phyloP scores from a whole-genome alignment of 306 rosid genomes.

The Sesbania bispinosa region DNA sequence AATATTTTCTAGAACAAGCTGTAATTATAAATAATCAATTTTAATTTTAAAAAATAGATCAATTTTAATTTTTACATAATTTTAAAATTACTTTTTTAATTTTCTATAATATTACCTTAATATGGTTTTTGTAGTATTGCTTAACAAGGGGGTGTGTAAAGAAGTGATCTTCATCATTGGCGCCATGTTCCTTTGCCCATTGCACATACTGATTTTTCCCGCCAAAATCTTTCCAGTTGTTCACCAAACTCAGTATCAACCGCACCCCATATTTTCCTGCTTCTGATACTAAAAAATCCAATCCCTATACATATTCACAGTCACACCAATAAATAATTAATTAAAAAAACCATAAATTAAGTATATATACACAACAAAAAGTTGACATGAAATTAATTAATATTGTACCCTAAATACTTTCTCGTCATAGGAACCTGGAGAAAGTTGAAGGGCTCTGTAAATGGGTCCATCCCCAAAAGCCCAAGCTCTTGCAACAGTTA shows the following conservation, averaged over 20 bases:
- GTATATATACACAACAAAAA: too few species aligned
- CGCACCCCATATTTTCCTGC: slow-evolving; percentile 33
- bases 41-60: too few species aligned
- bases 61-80: too few species aligned
- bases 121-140: slow-evolving; percentile 37
- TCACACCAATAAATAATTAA: too few species aligned
- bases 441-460: slow-evolving; percentile 35
- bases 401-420: slow-evolving; percentile 31
- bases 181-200: slow-evolving; percentile 36
- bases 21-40: too few species aligned
- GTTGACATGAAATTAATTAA: too few species aligned
- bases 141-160: slow-evolving; percentile 25
- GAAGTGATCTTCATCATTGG: slow-evolving; percentile 37
- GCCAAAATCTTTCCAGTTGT: slow-evolving; percentile 38
- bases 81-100: too few species aligned
- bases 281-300: too few species aligned
- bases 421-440: slow-evolving; percentile 38
- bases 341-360: too few species aligned
- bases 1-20: too few species aligned
- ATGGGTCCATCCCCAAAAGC: slow-evolving; percentile 34
- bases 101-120: too few species aligned
- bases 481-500: slow-evolving; percentile 42
- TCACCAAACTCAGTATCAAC: slow-evolving; percentile 37
- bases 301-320: slow-evolving; percentile 26
- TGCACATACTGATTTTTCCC: slow-evolving; percentile 36